Conservation (phyloP, 306 rosid species). For the Geum urbanum region DNA sequence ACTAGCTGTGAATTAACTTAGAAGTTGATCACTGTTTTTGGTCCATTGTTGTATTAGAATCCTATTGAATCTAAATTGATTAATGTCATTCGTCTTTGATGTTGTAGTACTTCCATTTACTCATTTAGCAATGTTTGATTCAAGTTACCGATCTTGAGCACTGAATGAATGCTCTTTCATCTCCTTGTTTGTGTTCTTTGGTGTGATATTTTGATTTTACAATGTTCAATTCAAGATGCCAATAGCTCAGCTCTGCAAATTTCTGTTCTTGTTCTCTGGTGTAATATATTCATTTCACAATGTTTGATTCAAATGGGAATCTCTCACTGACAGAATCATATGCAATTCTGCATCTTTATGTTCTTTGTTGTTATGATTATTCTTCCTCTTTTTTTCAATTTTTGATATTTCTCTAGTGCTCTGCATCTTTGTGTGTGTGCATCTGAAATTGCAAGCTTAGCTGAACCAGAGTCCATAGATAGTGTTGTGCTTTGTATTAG, state of each 20-base stretch:
- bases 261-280: background rate
- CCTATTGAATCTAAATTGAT: slow-evolving; percentile 16
- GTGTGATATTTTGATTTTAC: background rate
- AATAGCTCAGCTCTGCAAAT: background rate
- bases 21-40: background rate
- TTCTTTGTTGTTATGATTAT: background rate
- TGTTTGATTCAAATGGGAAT: background rate
- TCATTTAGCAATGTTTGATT: background rate
- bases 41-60: slow-evolving; percentile 1
- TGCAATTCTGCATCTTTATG: background rate
- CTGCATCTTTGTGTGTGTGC: slow-evolving; percentile 14
- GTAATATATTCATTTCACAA: background rate
- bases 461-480: background rate
- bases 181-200: background rate
- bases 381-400: too few species aligned
- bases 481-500: background rate
- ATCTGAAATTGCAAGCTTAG: slow-evolving; percentile 10
- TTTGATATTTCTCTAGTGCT: background rate
- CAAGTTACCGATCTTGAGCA: too few species aligned
- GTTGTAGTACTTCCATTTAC: background rate
- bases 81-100: slow-evolving; percentile 18
- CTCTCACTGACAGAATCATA: slow-evolving; percentile 19
- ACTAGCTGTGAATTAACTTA: background rate
- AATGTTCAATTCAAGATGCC: background rate
- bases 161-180: background rate